Conservation (phyloP, 2,329 filamentous ascomycete genomes). For the Lachnellula hyalina region DNA sequence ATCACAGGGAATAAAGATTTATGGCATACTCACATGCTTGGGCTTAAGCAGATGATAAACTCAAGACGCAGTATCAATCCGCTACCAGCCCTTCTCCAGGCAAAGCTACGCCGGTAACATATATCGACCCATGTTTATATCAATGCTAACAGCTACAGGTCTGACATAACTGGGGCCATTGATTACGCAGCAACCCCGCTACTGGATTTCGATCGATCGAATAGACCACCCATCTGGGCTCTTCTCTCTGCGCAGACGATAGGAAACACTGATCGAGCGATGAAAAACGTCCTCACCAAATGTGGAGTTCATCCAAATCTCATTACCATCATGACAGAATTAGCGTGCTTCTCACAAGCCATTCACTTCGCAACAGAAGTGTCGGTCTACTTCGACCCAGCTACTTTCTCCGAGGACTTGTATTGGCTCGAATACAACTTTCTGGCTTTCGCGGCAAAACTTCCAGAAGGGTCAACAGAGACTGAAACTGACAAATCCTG, state of each 20-base stretch:
- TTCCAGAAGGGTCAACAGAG: not conserved
- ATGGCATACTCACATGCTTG: constrained; percentile 23
- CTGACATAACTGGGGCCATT: constrained; percentile 24
- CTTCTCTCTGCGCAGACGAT: constrained; percentile 1
- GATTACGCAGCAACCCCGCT: constrained; percentile 18
- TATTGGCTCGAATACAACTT: constrained; percentile 20
- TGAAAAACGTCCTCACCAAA: not conserved
- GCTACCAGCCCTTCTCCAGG: constrained; percentile 10
- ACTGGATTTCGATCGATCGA: constrained; percentile 8
- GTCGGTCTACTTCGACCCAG: constrained; percentile 7
- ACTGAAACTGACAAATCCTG: constrained; percentile 11
- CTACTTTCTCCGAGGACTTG: constrained; percentile 15
- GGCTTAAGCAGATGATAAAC: constrained; percentile 19
- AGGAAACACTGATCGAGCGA: not conserved
- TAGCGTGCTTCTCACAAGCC: constrained; percentile 15
- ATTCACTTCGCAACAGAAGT: constrained; percentile 6
- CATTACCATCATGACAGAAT: constrained; percentile 7
- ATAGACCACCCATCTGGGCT: constrained; percentile 9
- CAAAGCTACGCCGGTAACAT: constrained; percentile 19
- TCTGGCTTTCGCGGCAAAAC: constrained; percentile 10
- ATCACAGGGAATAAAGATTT: constrained; percentile 13
- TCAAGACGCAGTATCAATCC: constrained; percentile 3
- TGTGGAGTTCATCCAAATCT: constrained; percentile 6
- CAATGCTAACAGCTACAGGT: constrained; percentile 6
- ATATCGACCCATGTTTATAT: not conserved